Evolutionary conservation across 1,284 basidiomycete species (phyloP), one percentile per base, ranked within the genome.

Genomic region (Irpex lacteus): DNA sequence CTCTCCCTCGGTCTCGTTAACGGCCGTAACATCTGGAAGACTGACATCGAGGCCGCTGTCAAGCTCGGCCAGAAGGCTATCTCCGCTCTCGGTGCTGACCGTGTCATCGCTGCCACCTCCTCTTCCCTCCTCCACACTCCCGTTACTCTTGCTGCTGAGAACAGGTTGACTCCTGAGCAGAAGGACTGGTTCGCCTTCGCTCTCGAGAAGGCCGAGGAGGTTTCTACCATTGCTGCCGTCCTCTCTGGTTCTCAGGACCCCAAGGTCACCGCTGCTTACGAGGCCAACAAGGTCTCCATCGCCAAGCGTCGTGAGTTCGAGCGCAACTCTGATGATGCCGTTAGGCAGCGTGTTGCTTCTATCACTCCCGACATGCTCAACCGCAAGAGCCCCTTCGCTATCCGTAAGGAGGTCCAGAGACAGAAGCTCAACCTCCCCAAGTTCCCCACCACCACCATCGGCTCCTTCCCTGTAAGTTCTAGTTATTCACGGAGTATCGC

Each of bases 1-100:
- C 85, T 99, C 65, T 99, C 98, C 64, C 91, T 99, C 69, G 98
- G 98, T 82, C 79, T 99, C 68, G 94, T 99, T 69, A 99, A 98
- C 53, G 98, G 98, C 68, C 95, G 98, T 76, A 99, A 99, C 86
- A 95, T 99, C 82, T 99, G 98, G 98, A 99, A 99, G 89, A 94
- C 90, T 68, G 97, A 99, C 82, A 90, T 99, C 74, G 82, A 85
- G 71, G 90, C 88, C 60, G 91, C 94, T 65, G 85, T 97, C 81
- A 89, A 91, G 75, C 81, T 88, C 60, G 95, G 88, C 66, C 89
- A 97, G 83, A 94, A 92, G 79, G 96, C 95, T 61, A 81, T 96
- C 72, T 86, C 88, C 61, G 83, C 81, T 57, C 89, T 98, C 72
- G 95, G 95, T 67, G 80, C 83, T 69, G 92, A 95, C 70, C 95